Evolutionary conservation across 306 rosid genomes (phyloP).

Genomic region (Rosa chinensis): DNA sequence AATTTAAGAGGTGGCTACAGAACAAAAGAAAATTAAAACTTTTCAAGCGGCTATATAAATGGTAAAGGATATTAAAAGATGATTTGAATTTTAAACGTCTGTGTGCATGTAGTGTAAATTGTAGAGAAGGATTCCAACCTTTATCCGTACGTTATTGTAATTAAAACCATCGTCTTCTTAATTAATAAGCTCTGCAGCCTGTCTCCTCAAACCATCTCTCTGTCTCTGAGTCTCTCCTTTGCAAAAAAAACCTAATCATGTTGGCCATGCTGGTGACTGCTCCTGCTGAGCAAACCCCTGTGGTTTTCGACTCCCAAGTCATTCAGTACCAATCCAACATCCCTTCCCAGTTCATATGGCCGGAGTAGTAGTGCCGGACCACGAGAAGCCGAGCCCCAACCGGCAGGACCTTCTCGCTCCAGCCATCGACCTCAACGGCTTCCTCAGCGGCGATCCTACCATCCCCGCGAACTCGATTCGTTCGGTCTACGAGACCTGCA

Average conservation of each 20-base stretch:
- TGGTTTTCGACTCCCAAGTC: constrained; percentile 29
- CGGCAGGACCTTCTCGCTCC: constrained; percentile 23
- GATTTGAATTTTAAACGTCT: too few relatives aligned
- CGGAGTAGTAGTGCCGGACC: constrained; percentile 44
- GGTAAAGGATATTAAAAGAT: too few relatives aligned
- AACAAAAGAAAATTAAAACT: too few relatives aligned
- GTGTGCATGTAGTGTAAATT: too few relatives aligned
- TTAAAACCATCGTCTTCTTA: too few relatives aligned
- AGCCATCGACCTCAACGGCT: constrained; percentile 26
- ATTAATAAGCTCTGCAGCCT: background rate
- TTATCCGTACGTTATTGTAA: too few relatives aligned
- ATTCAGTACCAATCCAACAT: constrained; percentile 22
- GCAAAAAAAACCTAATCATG: background rate
- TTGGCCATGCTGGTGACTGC: background rate
- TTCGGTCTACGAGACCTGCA: constrained; percentile 57
- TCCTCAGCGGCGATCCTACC: constrained; percentile 25
- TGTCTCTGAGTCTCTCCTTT: background rate
- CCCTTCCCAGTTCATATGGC: constrained; percentile 37
- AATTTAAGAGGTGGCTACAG: too few relatives aligned
- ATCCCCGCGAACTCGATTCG: constrained; percentile 29
- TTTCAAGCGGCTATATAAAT: too few relatives aligned
- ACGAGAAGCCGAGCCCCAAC: constrained; percentile 22
- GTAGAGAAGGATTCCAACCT: background rate
- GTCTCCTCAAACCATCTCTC: background rate
- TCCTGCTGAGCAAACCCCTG: background rate